Evolutionary conservation across 768 basidiomycete species (phyloP).

Genomic region (Mycena sanguinolenta): DNA sequence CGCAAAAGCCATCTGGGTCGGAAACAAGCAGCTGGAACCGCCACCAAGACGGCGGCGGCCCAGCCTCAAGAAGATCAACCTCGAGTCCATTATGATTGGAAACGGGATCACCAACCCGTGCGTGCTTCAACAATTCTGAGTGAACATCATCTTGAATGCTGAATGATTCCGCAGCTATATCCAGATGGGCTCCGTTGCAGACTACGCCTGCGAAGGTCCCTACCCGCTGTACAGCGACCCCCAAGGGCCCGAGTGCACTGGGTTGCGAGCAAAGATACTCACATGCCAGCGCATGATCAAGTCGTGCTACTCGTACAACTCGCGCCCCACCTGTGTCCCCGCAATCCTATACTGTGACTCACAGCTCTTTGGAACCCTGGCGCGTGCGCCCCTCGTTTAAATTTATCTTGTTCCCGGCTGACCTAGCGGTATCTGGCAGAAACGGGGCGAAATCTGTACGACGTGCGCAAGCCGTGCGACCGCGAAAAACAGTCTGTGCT

Average conservation of each 20-base stretch:
- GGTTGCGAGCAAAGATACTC: conserved; percentile 73
- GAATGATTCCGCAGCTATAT: conserved; percentile 47
- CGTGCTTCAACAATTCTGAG: not conserved
- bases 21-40: conserved; percentile 73
- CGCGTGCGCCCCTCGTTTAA: conserved; percentile 60
- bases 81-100: conserved; percentile 86
- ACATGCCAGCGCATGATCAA: conserved; percentile 82
- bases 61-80: conserved; percentile 78
- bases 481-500: conserved; percentile 82
- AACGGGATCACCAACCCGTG: conserved; percentile 89
- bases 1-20: conserved; percentile 82
- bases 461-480: conserved; percentile 85
- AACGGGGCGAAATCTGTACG: conserved; percentile 88
- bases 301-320: conserved; percentile 74
- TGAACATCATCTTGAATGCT: too few species aligned
- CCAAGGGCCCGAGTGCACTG: conserved; percentile 72
- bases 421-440: conserved; percentile 54
- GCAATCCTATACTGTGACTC: conserved; percentile 85
- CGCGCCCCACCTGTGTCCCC: conserved; percentile 74
- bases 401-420: not conserved
- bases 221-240: conserved; percentile 85
- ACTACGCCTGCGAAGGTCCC: conserved; percentile 86
- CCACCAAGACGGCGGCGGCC: conserved; percentile 52
- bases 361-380: conserved; percentile 77
- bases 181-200: conserved; percentile 87